Base-by-base conservation (phyloP, 169 alveolate genomes). In the Theileria sp. region DNA sequence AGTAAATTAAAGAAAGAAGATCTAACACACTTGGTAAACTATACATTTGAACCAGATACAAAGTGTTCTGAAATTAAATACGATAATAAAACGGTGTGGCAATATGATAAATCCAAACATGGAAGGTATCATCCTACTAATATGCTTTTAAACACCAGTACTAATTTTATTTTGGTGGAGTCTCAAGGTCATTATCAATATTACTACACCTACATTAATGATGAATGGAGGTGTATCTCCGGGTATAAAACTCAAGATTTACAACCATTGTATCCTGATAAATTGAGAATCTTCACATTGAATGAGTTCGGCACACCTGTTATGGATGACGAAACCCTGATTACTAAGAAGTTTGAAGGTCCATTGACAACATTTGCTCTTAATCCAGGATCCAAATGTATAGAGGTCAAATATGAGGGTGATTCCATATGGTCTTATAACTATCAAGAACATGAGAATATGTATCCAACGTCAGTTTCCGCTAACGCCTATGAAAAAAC, bases 171-270 rank as follows among this genome's bases (percentile, higher is more conserved):
- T 23, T 60, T 28, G 15, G 15, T 60, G 6, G 36, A 60, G 44
- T 60, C 68, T 7, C n/a, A 60, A 60, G n/a, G n/a, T 60, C 30
- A 60, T 28, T 60, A 60, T 60, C 30, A 28, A 60, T 28, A 60
- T 28, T 60, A 23, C 10, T 60, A 60, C 8, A 25, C 68, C 30
- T 60, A 60, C 23, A 25, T 25, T 28, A 23, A 60, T 60, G 68
- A 28, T 25, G 68, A 60, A 28, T 60, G 68, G 68, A 23, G 36
- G 17, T 28, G 36, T 7, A 28, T 60, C 6, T 60, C 44, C 8
- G 30, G 44, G 2, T 60, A 60, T 26, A 60, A 60, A 60, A 7
- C 68, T 25, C 54, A 44, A 15, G 68, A 60, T 25, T 25, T 28
- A 15, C 68, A 60, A 23, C 30, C 30, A 60, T 10, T 60, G 28